Percentiles rank a stretch among this genome's conserved stretches.
Conservation (phyloP, 306 rosid species). For the Begonia peltatifolia region DNA sequence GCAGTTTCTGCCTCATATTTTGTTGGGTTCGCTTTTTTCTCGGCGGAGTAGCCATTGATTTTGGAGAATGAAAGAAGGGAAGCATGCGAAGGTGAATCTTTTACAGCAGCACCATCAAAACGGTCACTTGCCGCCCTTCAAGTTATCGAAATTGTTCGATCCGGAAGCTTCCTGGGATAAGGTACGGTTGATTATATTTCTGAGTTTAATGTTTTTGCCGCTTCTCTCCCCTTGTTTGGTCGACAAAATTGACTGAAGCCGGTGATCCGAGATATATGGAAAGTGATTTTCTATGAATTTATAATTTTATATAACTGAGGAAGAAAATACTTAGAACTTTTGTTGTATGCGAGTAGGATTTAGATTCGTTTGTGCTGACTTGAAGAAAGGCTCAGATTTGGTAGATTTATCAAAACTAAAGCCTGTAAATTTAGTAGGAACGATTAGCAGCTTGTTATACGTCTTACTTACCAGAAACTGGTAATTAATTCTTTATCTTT, state of each 20-base stretch:
- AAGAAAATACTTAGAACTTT: too few relatives aligned
- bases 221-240: not conserved
- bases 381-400: too few relatives aligned
- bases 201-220: not conserved
- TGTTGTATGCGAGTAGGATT: too few relatives aligned
- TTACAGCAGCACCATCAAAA: conserved; percentile 51
- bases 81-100: conserved; percentile 37
- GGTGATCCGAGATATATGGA: not conserved
- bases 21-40: not conserved
- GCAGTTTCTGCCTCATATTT: not conserved
- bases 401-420: too few relatives aligned
- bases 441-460: too few relatives aligned
- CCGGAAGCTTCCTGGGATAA: conserved; percentile 99
- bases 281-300: not conserved
- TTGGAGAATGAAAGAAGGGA: conserved; percentile 70
- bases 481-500: too few relatives aligned
- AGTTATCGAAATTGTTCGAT: conserved; percentile 78
- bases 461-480: too few relatives aligned
- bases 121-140: conserved; percentile 86
- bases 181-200: conserved; percentile 24
- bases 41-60: not conserved
- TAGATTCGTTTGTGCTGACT: too few relatives aligned
- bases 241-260: conserved; percentile 1
- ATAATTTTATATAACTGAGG: too few relatives aligned
- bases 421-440: too few relatives aligned